phyloP scores from a whole-genome alignment of 805 yeast species.

The Vanderwaltozyma polyspora region DNA sequence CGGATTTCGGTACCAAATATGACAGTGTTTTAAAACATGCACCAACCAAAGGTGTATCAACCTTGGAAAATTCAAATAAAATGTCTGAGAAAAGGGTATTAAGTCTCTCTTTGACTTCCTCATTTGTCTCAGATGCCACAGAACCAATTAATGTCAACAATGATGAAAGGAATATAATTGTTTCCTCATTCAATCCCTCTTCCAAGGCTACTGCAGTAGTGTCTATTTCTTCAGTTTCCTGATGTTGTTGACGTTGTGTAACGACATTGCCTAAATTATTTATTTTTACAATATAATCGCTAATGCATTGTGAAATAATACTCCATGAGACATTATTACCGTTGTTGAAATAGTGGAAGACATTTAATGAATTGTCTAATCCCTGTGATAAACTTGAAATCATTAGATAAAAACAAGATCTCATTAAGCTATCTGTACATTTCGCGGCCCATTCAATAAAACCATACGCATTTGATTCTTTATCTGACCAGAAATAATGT shows the following conservation, averaged over 20 bases:
- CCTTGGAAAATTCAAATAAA: slow-evolving; percentile 34
- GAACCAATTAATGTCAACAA: slow-evolving; percentile 54
- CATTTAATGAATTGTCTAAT: slow-evolving; percentile 40
- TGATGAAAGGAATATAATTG: slow-evolving; percentile 61
- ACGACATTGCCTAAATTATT: slow-evolving; percentile 21
- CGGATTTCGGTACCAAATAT: slow-evolving; percentile 40
- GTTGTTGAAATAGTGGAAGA: slow-evolving; percentile 37
- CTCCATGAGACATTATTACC: slow-evolving; percentile 40
- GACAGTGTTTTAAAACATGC: slow-evolving; percentile 46
- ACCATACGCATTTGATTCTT: slow-evolving; percentile 57
- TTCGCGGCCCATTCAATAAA: slow-evolving; percentile 83
- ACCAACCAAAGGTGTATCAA: slow-evolving; percentile 42
- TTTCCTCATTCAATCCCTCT: slow-evolving; percentile 68
- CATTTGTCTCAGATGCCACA: slow-evolving; percentile 31
- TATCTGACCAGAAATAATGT: slow-evolving; percentile 55
- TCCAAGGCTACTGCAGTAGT: slow-evolving; percentile 29
- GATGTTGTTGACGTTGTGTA: slow-evolving; percentile 18
- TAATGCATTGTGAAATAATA: slow-evolving; percentile 41
- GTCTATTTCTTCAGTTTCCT: slow-evolving; percentile 21
- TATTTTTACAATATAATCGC: slow-evolving; percentile 40
- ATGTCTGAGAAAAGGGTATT: slow-evolving; percentile 23
- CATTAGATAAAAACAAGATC: slow-evolving; percentile 72
- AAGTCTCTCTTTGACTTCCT: slow-evolving; percentile 13
- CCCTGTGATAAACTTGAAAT: slow-evolving; percentile 63
- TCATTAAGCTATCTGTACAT: slow-evolving; percentile 68